Evolutionary conservation across 2,329 filamentous ascomycete species (phyloP), one percentile per base, ranked within the genome.

Genomic region (Eutypella sp.): DNA sequence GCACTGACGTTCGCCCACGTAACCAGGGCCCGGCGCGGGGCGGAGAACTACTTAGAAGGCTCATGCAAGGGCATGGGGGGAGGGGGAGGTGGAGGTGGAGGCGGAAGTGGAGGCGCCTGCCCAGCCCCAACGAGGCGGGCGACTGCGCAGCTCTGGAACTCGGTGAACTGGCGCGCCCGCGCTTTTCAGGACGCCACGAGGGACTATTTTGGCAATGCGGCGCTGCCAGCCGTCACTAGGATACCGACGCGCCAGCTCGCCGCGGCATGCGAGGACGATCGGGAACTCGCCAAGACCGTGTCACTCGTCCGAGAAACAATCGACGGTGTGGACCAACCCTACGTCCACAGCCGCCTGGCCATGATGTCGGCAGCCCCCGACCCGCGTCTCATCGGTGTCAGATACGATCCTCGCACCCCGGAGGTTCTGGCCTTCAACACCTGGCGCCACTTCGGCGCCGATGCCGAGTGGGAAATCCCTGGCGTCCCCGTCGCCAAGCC

Each of bases 381-480:
- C 52, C 68, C 69, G 34, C 67, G 69, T 8, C 54, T 57, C 29
- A 52, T 72, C 27, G 69, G 69, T 13, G 59, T 72, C 19, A 61
- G 64, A 16, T 64, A 68, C 45, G 68, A 71, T 46, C 67, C 69
- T 20, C 59, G 67, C n/a, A 61, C 65, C 39, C 63, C 67, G 2
- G 60, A 65, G 41, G 60, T 65, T 34, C 59, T 73, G 33, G 64
- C 64, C 10, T 69, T 73, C 59, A 73, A 73, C 50, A 72, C 69
- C 4, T 74, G 71, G 71, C 60, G 68, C 7, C 62, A 66, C 46
- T 67, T 73, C 50, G 71, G 70, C 2, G 67, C 64, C 19, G 68
- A 73, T 47, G 62, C 65, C 5, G 52, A 60, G 48, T 74, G 70
- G 52, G 46, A 51, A 47, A 64, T 64, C 44, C 60, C 63, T 13